These are phyloP conservation scores for Blastosporella zonata DNA, from an alignment of 1,284 basidiomycete genomes.

Conservation along the genomic window DNA sequence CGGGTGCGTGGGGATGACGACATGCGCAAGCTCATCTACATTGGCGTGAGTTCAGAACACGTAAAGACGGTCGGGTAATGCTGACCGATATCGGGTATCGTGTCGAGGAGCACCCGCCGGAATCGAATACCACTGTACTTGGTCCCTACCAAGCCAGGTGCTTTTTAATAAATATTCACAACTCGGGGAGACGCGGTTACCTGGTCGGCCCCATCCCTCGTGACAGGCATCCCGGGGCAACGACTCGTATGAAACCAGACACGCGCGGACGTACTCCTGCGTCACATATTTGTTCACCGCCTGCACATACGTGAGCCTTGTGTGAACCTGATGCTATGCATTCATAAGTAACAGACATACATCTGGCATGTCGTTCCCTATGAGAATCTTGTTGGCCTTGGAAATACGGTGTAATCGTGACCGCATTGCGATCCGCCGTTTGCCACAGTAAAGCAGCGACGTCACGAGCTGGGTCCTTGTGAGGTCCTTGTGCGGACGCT, in stretches of 20 bases:
- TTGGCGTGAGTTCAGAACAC: background rate
- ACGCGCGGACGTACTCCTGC: slow-evolving; percentile 77
- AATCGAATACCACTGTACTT: slow-evolving; percentile 59
- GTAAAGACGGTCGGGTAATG: background rate
- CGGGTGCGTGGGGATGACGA: slow-evolving; percentile 63
- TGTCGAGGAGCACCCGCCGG: slow-evolving; percentile 61
- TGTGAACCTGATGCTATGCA: background rate
- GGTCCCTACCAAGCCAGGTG: slow-evolving; percentile 39
- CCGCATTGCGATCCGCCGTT: slow-evolving; percentile 63
- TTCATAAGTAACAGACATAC: slow-evolving; percentile 31
- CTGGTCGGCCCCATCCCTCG: slow-evolving; percentile 80
- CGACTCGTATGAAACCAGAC: slow-evolving; percentile 73
- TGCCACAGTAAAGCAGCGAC: slow-evolving; percentile 60
- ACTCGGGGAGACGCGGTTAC: slow-evolving; percentile 29
- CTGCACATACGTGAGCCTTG: slow-evolving; percentile 36
- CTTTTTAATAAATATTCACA: background rate
- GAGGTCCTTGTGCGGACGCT: background rate
- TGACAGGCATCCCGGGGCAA: slow-evolving; percentile 70
- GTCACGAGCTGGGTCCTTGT: slow-evolving; percentile 38
- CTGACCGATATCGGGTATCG: slow-evolving; percentile 64
- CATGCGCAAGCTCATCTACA: slow-evolving; percentile 60
- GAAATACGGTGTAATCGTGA: slow-evolving; percentile 67
- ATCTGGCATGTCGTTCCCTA: slow-evolving; percentile 67
- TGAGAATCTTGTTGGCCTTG: slow-evolving; percentile 62
- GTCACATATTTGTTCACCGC: slow-evolving; percentile 70